Evolutionary conservation across 2,329 filamentous ascomycete genomes (phyloP), one percentile per base, ranked within the genome.

Genomic region (Monosporascus ibericus): DNA sequence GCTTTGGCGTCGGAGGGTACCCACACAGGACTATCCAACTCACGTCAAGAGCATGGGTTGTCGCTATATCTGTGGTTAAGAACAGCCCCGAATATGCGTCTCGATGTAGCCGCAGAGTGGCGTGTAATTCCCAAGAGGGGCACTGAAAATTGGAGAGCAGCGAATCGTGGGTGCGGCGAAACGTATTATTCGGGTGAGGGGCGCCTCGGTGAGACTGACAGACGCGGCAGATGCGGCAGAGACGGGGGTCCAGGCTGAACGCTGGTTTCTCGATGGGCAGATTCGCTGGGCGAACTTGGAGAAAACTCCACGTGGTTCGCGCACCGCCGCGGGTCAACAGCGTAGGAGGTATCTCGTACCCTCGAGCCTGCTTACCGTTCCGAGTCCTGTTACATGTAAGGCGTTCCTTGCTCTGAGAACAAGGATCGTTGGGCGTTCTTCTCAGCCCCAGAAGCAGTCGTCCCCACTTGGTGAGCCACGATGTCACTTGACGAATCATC

Each of bases 371-470:
- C n/a, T 46, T 22, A 24, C 25, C 11, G 18, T 46, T 11, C 24
- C 18, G 14, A 40, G 30, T 14, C 30, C 30, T 14, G 9, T 34
- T 34, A 14, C 30, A 59, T 37, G 61, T 48, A 37, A 64, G 49
- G 37, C 58, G 55, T 24, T 52, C 46, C 34, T 50, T 50, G 30
- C 48, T 27, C 24, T 7, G 20, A 9, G 8, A 25, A 36, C 49
- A 46, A 48, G 42, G 44, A 37, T 46, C 18, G 49, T 14, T 55
- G 50, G 39, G 56, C 48, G 47, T 56, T 53, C 40, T 66, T 63
- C 40, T 59, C 60, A 53, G 65, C 63, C 20, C 58, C 55, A 46
- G 58, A 11, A n/a, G 42, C 15, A 46, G 25, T 7, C 24, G 11
- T 46, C 42, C 20, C 42, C 42, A 46, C 42, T 27, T 46, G 22